phyloP scores from a whole-genome alignment of 805 yeast species.

The Candida takata region DNA sequence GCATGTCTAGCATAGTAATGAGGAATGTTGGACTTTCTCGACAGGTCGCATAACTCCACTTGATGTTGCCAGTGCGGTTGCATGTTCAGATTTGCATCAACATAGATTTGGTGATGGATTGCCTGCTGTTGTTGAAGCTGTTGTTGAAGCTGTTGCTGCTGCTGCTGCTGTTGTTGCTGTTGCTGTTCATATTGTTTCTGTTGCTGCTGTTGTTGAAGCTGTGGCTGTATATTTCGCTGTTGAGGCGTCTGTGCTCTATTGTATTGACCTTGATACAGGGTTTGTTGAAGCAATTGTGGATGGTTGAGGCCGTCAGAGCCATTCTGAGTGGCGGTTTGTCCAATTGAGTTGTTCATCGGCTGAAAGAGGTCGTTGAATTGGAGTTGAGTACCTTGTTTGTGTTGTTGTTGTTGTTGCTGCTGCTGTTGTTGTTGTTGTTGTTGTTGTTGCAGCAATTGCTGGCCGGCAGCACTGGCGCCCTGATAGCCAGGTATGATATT shows the following conservation, averaged over 20 bases:
- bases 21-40: conserved; percentile 60
- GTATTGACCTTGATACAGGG: conserved; percentile 34
- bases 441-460: conserved; percentile 22
- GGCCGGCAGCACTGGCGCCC: conserved; percentile 20
- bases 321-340: conserved; percentile 1
- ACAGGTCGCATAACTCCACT: conserved; percentile 59
- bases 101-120: conserved; percentile 18
- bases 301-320: conserved; percentile 25
- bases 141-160: conserved; percentile 25
- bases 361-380: conserved; percentile 21
- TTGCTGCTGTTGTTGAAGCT: conserved; percentile 14
- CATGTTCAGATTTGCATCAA: conserved; percentile 29
- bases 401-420: conserved; percentile 17
- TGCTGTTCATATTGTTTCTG: conserved; percentile 28
- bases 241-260: conserved; percentile 27
- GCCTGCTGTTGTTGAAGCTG: conserved; percentile 22
- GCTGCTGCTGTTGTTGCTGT: conserved; percentile 13
- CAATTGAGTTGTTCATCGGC: conserved; percentile 12
- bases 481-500: conserved; percentile 22
- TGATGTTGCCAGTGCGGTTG: conserved; percentile 75
- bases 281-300: conserved; percentile 32
- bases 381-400: conserved; percentile 12
- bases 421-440: conserved; percentile 16
- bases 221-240: conserved; percentile 24
- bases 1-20: conserved; percentile 83